Percentiles rank a stretch among this genome's conserved stretches.
These are phyloP conservation scores for Thermoascus crustaceus DNA, from an alignment of 2,329 filamentous ascomycete species.

Conservation along the genomic window DNA sequence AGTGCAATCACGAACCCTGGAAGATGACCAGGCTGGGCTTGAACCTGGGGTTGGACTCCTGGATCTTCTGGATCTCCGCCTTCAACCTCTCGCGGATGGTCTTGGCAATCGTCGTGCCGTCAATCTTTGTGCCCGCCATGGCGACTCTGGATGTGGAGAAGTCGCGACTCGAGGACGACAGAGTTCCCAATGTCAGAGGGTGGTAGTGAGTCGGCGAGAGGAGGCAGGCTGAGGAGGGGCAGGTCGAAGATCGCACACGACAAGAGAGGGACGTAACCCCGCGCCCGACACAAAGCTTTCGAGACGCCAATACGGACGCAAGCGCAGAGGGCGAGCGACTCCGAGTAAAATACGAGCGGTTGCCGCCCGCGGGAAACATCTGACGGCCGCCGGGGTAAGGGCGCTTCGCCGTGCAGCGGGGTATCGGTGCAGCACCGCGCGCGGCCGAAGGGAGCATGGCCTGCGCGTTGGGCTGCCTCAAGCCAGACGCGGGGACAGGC, in stretches of 20 bases:
- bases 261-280: constrained; percentile 11
- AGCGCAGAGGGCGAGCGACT: constrained; percentile 4
- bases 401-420: constrained; percentile 16
- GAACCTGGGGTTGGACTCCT: constrained; percentile 77
- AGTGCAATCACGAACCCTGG: constrained; percentile 56
- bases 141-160: constrained; percentile 49
- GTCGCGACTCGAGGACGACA: constrained; percentile 16
- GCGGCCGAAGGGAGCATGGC: constrained; percentile 23
- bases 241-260: constrained; percentile 11
- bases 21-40: constrained; percentile 88
- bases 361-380: too few species aligned
- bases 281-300: constrained; percentile 9
- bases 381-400: constrained; percentile 7
- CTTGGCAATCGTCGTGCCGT: constrained; percentile 92
- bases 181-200: constrained; percentile 2
- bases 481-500: not conserved
- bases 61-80: constrained; percentile 70
- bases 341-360: constrained; percentile 1
- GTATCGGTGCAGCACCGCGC: constrained; percentile 14
- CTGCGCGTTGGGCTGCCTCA: constrained; percentile 13
- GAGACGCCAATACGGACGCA: constrained; percentile 7
- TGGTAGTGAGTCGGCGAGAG: constrained; percentile 12
- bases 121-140: constrained; percentile 87
- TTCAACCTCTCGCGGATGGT: constrained; percentile 76
- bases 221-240: constrained; percentile 10